Base-by-base conservation (phyloP, 495 filamentous ascomycete species). In the Lindgomyces ingoldianus region DNA sequence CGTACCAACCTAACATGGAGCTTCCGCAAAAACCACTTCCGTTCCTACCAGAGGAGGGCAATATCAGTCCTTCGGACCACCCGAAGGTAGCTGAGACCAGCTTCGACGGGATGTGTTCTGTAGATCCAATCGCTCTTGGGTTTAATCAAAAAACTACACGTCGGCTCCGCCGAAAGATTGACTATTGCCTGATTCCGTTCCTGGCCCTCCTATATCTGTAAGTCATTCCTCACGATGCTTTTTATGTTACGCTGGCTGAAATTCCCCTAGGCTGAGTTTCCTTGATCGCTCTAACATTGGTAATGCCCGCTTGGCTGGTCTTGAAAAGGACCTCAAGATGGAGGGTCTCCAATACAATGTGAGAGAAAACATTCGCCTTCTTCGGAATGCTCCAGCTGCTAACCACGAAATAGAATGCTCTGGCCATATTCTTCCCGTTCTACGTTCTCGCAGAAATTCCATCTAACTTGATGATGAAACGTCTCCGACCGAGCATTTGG, bases 341-440 rank as follows among this genome's bases (percentile, higher is more conserved):
- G 19, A 49, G 6, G 52, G 57, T 11, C 42, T 70, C 19, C 24
- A 66, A 9, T 70, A 65, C 51, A 70, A 70, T 62, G 67, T 68
- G 12, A 25, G 53, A n/a, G n/a, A n/a, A n/a, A n/a, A n/a, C n/a
- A 25, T 24, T 4, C 21, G 10, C 27, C 29, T 24, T 18, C 10
- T 22, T 0, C 12, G 14, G 16, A 2, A 3, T 2, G 4, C 4
- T 47, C 25, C 11, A 4, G 21, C 10, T 55, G 41, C 61, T 56
- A 10, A 50, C 16, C 2, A 21, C 9, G 9, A n/a, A 26, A 29
- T 26, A 68, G 65, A 29, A 81, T 16, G 79, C 85, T 9, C 81
- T 96, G 1, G 87, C 88, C 29, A 89, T 96, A 70, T 96, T 96
- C 77, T 98, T 97, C 78, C 83, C 95, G 21, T 95, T 90, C 33